Base-by-base conservation (phyloP, 805 yeast species). In the Cyberlindnera saturnus region DNA sequence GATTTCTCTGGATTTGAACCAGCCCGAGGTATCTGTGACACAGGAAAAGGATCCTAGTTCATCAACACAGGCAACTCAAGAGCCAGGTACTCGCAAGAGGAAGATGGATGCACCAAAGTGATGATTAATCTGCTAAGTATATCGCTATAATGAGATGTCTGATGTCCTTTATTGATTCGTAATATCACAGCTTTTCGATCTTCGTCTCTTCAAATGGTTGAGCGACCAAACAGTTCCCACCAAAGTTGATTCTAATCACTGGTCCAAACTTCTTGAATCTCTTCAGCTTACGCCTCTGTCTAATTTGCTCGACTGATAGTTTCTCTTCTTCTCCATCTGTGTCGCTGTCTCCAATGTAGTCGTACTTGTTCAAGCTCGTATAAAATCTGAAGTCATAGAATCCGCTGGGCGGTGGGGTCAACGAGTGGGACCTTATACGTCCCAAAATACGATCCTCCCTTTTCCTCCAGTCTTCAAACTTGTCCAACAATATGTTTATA, bases 241-340 rank as follows among this genome's bases (percentile, higher is more conserved):
- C 56, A 39, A 59, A 57, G 34, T 36, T 51, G 40, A 59, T 46
- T 36, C 49, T 54, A 17, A 59, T 51, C 2, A 43, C 40, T 3
- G 62, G 61, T 0, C 61, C 62, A 39, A 50, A 59, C 33, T 31
- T 42, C 0, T 20, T 14, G 0, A 39, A 36, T 19, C 49, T 42
- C 31, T 45, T 49, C n/a, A 16, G 41, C 16, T 17, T 11, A 26
- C 61, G 44, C 10, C 41, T 47, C 8, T 26, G 36, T 32, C 40
- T 48, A 15, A 59, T 55, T 34, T 57, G 45, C 9, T 43, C 44
- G 2, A 47, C 44, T 0, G 55, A 15, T 11, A 54, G 37, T 0
- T 3, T 7, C 5, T 59, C 50, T 18, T 59, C 62, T 3, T 56
- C 61, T n/a, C 48, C 54, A 36, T 59, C 62, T 1, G 62, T 56